These are phyloP conservation scores for Fusarium ambrosium DNA, from an alignment of 2,329 filamentous ascomycete genomes.

Conservation along the genomic window DNA sequence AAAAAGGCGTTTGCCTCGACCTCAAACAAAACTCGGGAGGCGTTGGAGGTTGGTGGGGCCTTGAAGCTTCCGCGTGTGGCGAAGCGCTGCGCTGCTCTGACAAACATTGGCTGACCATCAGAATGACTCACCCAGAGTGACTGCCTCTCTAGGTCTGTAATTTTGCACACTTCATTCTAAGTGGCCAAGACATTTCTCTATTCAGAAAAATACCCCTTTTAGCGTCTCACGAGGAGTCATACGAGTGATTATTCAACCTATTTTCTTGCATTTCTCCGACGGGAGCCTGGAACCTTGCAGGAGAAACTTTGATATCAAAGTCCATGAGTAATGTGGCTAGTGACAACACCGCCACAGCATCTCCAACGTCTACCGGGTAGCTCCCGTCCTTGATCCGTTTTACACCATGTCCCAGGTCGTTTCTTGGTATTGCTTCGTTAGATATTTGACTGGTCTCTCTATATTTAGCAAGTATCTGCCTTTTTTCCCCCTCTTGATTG, in stretches of 20 bases:
- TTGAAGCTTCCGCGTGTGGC: slow-evolving; percentile 35
- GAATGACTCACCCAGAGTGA: slow-evolving; percentile 35
- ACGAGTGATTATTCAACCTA: neutral
- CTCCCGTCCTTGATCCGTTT: neutral
- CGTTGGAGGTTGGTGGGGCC: slow-evolving; percentile 35
- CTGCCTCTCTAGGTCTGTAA: slow-evolving; percentile 22
- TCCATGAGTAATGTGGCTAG: slow-evolving; percentile 1
- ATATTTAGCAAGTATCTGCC: neutral
- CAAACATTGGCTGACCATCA: slow-evolving; percentile 34
- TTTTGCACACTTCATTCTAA: slow-evolving; percentile 15
- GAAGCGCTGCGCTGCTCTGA: slow-evolving; percentile 24
- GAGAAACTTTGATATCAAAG: neutral
- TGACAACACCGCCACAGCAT: neutral
- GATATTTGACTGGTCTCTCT: neutral
- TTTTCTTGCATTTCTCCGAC: neutral
- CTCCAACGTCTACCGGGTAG: neutral
- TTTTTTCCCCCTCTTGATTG: neutral
- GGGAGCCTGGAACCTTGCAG: neutral
- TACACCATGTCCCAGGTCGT: neutral
- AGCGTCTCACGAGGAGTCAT: slow-evolving; percentile 30
- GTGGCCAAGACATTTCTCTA: slow-evolving; percentile 2
- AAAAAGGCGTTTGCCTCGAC: slow-evolving; percentile 2
- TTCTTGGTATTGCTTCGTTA: neutral
- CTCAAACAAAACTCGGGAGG: slow-evolving; percentile 37
- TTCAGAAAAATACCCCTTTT: slow-evolving; percentile 8